Conservation (phyloP, 768 basidiomycete genomes). For the Lepiota brunneoincarnata region DNA sequence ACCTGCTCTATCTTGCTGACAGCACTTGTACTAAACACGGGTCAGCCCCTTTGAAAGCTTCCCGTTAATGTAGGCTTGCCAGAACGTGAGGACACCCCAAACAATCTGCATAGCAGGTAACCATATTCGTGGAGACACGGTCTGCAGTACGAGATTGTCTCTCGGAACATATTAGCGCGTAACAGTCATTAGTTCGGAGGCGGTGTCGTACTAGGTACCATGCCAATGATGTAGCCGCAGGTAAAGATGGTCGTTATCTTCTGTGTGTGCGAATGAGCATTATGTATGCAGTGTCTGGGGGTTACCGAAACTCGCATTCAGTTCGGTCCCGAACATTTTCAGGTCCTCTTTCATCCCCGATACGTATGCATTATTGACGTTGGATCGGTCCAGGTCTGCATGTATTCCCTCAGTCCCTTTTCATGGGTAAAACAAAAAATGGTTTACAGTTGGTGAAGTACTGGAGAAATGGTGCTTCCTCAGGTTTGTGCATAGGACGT, state of each 20-base stretch:
- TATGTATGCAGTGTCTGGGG: not conserved
- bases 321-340: slow-evolving; percentile 59
- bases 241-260: slow-evolving; percentile 72
- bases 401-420: not conserved
- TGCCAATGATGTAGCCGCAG: slow-evolving; percentile 73
- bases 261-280: slow-evolving; percentile 26
- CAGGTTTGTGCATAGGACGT: slow-evolving; percentile 1
- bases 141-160: slow-evolving; percentile 68
- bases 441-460: slow-evolving; percentile 65
- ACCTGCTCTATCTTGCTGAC: slow-evolving; percentile 59
- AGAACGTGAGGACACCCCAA: slow-evolving; percentile 66
- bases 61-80: slow-evolving; percentile 29
- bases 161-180: slow-evolving; percentile 10
- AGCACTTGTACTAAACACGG: slow-evolving; percentile 44
- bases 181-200: not conserved
- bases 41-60: not conserved
- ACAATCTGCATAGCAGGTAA: slow-evolving; percentile 63
- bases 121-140: slow-evolving; percentile 62
- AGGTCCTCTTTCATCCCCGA: slow-evolving; percentile 78
- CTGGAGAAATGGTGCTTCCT: slow-evolving; percentile 26
- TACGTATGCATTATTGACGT: slow-evolving; percentile 73
- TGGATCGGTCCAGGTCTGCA: slow-evolving; percentile 65
- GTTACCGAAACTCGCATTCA: slow-evolving; percentile 44
- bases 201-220: slow-evolving; percentile 55
- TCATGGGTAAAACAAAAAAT: not conserved